Evolutionary conservation across 2,329 filamentous ascomycete genomes (phyloP), one percentile per base, ranked within the genome.

Genomic region (Pezicula rhizophila): DNA sequence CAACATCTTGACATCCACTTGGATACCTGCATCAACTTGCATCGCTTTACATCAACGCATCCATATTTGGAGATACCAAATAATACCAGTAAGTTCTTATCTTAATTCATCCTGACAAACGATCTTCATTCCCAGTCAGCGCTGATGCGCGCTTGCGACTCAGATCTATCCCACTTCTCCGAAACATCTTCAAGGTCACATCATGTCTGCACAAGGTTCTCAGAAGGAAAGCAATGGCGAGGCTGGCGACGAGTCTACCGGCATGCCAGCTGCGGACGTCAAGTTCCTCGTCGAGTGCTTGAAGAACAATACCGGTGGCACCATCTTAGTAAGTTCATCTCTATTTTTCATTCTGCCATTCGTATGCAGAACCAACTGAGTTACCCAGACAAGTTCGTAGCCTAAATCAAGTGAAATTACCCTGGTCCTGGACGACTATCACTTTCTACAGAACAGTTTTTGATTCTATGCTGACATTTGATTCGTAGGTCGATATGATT

Each of bases 231-330:
- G 12, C 28, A 12, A 12, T 12, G 28, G 8, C 5, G 8, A 12
- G 8, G 15, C 39, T 41, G 38, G 14, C 18, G 33, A 39, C 33
- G 40, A 15, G n/a, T 15, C 47, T 11, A 23, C n/a, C 12, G 49
- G 46, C 14, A 58, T 62, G 52, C 39, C 46, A 12, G 12, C 46
- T 5, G 31, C 28, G 4, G 59, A 62, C 18, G 42, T 57, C 20
- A 47, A 55, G 2, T 62, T 63, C 18, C 42, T 63, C 5, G 46
- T 63, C 5, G 47, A 47, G 5, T 61, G 59, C 37, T 48, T 63
- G 33, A 53, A 53, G 8, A 53, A 62, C 28, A 48, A 52, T 8
- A 55, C 45, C 14, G 58, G 54, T 48, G 58, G 59, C 18, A 23
- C 42, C 6, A 41, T 62, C 14, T 33, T 46, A 10, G 59, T 63